phyloP scores from a whole-genome alignment of 441 rosid genomes.

The Daphne laureola region DNA sequence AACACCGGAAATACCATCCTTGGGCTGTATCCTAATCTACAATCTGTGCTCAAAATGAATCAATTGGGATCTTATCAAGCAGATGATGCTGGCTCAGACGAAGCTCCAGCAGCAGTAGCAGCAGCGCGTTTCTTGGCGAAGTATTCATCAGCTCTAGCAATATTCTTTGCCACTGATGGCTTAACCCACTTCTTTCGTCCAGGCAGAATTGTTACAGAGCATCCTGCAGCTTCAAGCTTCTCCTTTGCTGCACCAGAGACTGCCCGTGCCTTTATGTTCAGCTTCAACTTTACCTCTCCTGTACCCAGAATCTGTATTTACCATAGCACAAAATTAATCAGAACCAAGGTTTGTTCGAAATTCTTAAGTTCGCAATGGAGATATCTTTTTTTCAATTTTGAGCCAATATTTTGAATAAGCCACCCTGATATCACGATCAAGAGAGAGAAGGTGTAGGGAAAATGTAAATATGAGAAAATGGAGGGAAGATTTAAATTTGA shows the following conservation, averaged over 20 bases:
- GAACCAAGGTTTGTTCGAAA: neutral
- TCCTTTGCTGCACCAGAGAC: constrained; percentile 74
- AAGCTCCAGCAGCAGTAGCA: constrained; percentile 32
- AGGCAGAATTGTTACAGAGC: constrained; percentile 65
- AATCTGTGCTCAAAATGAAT: too few species aligned
- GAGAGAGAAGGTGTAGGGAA: too few species aligned
- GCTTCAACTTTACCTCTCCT: constrained; percentile 67
- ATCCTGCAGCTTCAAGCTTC: constrained; percentile 80
- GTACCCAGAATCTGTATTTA: constrained; percentile 61
- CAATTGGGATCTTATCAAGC: too few species aligned
- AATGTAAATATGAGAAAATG: too few species aligned
- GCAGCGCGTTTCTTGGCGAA: constrained; percentile 86
- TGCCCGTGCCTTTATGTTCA: constrained; percentile 68
- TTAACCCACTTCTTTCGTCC: constrained; percentile 90
- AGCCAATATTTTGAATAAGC: neutral
- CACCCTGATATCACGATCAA: too few species aligned
- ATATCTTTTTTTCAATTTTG: neutral
- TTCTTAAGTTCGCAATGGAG: neutral
- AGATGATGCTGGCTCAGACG: constrained; percentile 18
- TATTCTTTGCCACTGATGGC: constrained; percentile 75
- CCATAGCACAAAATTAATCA: constrained; percentile 6
- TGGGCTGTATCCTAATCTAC: too few species aligned
- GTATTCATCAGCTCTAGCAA: constrained; percentile 77
- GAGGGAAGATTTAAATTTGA: too few species aligned
- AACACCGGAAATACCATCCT: too few species aligned